These are phyloP conservation scores for Hypomontagnella monticulosa DNA, from an alignment of 495 filamentous ascomycete species.

Conservation along the genomic window DNA sequence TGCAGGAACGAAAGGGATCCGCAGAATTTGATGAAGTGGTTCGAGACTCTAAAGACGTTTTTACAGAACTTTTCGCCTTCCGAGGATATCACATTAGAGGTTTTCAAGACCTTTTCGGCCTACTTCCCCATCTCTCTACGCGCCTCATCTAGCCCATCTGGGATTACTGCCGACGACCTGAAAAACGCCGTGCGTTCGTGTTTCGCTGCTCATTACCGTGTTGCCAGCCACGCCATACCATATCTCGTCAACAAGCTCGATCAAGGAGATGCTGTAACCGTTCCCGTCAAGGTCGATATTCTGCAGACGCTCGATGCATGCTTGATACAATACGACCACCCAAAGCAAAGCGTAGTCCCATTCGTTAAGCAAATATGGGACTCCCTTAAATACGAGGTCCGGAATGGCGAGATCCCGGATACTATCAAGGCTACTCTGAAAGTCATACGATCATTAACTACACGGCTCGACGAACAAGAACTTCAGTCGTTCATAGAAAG, in stretches of 20 bases:
- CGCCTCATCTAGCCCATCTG: constrained; percentile 52
- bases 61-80: constrained; percentile 53
- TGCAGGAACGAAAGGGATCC: constrained; percentile 61
- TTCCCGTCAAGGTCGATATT: constrained; percentile 64
- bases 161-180: constrained; percentile 60
- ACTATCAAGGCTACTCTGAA: constrained; percentile 58
- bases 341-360: constrained; percentile 52
- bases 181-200: constrained; percentile 57
- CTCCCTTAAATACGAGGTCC: constrained; percentile 66
- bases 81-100: constrained; percentile 51
- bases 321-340: constrained; percentile 52
- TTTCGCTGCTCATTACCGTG: constrained; percentile 54
- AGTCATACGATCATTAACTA: constrained; percentile 55
- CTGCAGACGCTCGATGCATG: constrained; percentile 59
- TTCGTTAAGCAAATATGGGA: constrained; percentile 60
- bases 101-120: constrained; percentile 59
- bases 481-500: constrained; percentile 50
- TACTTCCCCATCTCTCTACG: constrained; percentile 64
- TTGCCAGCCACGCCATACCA: constrained; percentile 53
- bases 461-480: constrained; percentile 46
- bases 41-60: constrained; percentile 52
- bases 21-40: constrained; percentile 59
- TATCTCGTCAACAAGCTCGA: constrained; percentile 61
- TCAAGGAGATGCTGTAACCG: constrained; percentile 58
- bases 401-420: constrained; percentile 63